Evolutionary conservation across 1,139 yeast genomes (phyloP).

Genomic region (Hanseniaspora sp.): DNA sequence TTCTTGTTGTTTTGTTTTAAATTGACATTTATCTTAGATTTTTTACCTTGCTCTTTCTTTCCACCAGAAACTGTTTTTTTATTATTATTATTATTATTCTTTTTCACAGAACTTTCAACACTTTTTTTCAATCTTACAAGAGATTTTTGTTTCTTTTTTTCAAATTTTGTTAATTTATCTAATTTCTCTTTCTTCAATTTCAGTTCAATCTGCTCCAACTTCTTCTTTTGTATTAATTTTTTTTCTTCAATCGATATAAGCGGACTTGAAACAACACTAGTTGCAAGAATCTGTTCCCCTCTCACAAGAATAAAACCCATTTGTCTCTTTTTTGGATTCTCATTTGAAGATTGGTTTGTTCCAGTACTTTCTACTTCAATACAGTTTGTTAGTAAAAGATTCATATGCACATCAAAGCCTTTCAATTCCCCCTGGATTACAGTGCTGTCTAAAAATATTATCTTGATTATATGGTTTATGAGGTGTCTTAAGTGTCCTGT

Average conservation of each 20-base stretch:
- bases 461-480: constrained; percentile 10
- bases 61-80: not conserved
- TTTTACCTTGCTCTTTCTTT: not conserved
- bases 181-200: constrained; percentile 1
- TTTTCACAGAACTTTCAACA: not conserved
- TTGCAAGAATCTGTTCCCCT: constrained; percentile 12
- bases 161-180: constrained; percentile 5
- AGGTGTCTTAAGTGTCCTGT: not conserved
- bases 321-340: not conserved
- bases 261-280: constrained; percentile 2
- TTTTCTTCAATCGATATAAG: constrained; percentile 2
- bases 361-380: not conserved
- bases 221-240: constrained; percentile 4
- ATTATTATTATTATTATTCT: not conserved
- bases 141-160: constrained; percentile 2
- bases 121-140: not conserved
- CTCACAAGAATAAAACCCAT: constrained; percentile 8
- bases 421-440: constrained; percentile 12
- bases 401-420: constrained; percentile 13
- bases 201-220: constrained; percentile 3
- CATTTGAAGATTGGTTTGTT: not conserved
- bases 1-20: not conserved
- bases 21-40: not conserved
- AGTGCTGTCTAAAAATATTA: constrained; percentile 6
- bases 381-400: constrained; percentile 2